Percentiles rank a stretch among this genome's conserved stretches.
Conservation (phyloP, 129 eudicot genomes). For the Glebionis coronaria region DNA sequence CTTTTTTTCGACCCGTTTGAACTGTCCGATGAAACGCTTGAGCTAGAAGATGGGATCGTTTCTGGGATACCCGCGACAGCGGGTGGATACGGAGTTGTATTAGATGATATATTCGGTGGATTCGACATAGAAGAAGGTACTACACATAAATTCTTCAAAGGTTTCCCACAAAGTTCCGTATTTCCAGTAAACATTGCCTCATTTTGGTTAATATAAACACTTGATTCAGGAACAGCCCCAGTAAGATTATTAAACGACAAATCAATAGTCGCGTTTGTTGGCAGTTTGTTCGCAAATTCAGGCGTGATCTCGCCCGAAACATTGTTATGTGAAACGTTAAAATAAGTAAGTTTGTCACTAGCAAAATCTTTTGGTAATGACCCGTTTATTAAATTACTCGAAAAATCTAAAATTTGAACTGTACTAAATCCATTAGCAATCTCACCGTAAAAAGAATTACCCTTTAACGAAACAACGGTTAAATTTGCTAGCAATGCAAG, state of each 20-base stretch:
- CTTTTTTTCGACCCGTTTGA: conserved; percentile 17
- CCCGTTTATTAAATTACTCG: conserved; percentile 69
- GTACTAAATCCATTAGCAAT: conserved; percentile 60
- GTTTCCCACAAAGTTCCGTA: conserved; percentile 74
- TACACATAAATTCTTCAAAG: conserved; percentile 53
- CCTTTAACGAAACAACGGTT: conserved; percentile 49
- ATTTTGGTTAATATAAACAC: conserved; percentile 45
- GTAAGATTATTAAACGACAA: conserved; percentile 69
- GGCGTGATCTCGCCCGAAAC: conserved; percentile 76
- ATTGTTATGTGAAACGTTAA: conserved; percentile 74
- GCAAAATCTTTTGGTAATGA: conserved; percentile 63
- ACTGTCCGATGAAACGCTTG: conserved; percentile 34
- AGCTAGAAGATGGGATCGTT: conserved; percentile 32
- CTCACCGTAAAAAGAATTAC: conserved; percentile 55
- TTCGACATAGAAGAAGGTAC: conserved; percentile 50
- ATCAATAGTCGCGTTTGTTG: conserved; percentile 64
- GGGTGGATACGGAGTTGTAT: conserved; percentile 56
- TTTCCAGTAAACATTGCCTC: conserved; percentile 59
- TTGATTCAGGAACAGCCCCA: conserved; percentile 66
- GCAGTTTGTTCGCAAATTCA: conserved; percentile 44
- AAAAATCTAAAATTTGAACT: conserved; percentile 56
- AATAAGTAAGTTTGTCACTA: conserved; percentile 38
- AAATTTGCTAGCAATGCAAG: conserved; percentile 43
- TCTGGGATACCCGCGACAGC: conserved; percentile 94
- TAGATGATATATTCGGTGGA: conserved; percentile 45